Evolutionary conservation across 2,329 filamentous ascomycete genomes (phyloP).

Genomic region (Xylariaceae sp.): DNA sequence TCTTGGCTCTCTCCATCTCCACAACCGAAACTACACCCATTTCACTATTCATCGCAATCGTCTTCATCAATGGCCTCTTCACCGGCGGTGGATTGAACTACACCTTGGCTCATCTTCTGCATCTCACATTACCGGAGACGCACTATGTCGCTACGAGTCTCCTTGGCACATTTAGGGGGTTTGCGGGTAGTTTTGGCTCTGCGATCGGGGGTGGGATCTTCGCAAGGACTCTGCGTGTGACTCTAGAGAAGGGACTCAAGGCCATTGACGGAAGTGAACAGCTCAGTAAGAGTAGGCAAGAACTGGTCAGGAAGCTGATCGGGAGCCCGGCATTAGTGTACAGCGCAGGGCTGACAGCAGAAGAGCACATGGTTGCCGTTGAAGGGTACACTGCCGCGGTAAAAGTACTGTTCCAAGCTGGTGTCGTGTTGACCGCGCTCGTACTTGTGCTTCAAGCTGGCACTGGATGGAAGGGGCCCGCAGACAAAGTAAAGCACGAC

Average conservation of each 20-base stretch:
- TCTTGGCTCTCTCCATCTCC: conserved; percentile 54
- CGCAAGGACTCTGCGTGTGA: conserved; percentile 54
- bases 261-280: conserved; percentile 39
- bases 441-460: conserved; percentile 48
- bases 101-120: conserved; percentile 74
- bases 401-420: conserved; percentile 45
- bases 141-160: conserved; percentile 77
- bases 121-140: conserved; percentile 62
- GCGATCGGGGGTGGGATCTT: conserved; percentile 78
- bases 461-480: conserved; percentile 49
- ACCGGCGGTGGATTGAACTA: conserved; percentile 77
- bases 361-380: conserved; percentile 46
- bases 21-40: conserved; percentile 52
- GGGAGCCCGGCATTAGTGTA: conserved; percentile 52
- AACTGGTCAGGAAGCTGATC: conserved; percentile 47
- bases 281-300: conserved; percentile 30
- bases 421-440: conserved; percentile 41
- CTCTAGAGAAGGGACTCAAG: conserved; percentile 57
- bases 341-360: conserved; percentile 37
- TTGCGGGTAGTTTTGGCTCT: conserved; percentile 77
- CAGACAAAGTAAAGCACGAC: conserved; percentile 52
- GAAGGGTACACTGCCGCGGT: conserved; percentile 47
- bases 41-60: conserved; percentile 53
- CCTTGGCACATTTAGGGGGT: conserved; percentile 75
- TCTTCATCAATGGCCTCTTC: conserved; percentile 69